A percentile compares a stretch with the other conserved stretches of the same genome.
Evolutionary conservation across 2,329 filamentous ascomycete species (phyloP).

Genomic region (Penicillium vulpinum): DNA sequence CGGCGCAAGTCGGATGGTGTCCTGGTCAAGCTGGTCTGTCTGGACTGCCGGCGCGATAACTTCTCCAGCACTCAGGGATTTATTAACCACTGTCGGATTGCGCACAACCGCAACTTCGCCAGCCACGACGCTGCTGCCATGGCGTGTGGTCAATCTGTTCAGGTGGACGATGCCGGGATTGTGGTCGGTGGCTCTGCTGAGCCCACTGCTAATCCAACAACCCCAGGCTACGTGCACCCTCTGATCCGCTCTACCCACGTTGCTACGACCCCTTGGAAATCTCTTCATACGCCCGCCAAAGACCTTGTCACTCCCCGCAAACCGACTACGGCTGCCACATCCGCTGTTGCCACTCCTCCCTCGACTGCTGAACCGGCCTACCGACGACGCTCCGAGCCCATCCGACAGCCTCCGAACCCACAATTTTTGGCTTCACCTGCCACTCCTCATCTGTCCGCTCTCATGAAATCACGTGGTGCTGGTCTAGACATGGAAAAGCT

Average conservation of each 20-base stretch:
- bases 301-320: constrained; percentile 24
- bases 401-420: constrained; percentile 32
- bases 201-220: constrained; percentile 27
- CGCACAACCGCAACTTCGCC: constrained; percentile 89
- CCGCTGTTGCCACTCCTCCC: constrained; percentile 29
- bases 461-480: constrained; percentile 64
- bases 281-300: constrained; percentile 9
- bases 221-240: constrained; percentile 61
- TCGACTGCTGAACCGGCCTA: constrained; percentile 7
- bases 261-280: constrained; percentile 30
- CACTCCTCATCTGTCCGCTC: constrained; percentile 66
- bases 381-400: constrained; percentile 10
- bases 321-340: constrained; percentile 12
- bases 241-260: constrained; percentile 58
- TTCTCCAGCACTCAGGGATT: constrained; percentile 98
- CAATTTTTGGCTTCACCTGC: constrained; percentile 57
- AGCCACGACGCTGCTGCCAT: constrained; percentile 93
- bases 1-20: constrained; percentile 79
- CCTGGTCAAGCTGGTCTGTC: constrained; percentile 85
- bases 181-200: constrained; percentile 45
- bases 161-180: constrained; percentile 61
- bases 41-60: constrained; percentile 83
- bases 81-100: constrained; percentile 97
- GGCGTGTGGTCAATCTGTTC: constrained; percentile 79
- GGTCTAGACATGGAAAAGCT: constrained; percentile 59